A percentile compares a stretch with the other conserved stretches of the same genome.
These are phyloP conservation scores for Rhizoclosmatium sp. DNA, from an alignment of 192 early-diverging fungal genomes.

Conservation along the genomic window DNA sequence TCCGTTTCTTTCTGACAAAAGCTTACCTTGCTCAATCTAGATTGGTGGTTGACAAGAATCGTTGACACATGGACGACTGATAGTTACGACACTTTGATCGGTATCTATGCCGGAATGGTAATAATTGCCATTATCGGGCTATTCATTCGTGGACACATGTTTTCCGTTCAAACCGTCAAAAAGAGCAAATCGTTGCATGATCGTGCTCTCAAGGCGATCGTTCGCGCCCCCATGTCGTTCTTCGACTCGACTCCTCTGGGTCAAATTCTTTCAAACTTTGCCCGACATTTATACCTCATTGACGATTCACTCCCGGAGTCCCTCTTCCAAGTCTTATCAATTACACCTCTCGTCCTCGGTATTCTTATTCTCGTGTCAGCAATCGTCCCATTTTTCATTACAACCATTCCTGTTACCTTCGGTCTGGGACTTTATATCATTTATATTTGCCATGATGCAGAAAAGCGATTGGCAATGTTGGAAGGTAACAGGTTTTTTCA, in stretches of 20 bases:
- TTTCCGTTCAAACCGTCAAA: constrained; percentile 54
- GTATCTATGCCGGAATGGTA: constrained; percentile 66
- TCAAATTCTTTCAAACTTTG: constrained; percentile 62
- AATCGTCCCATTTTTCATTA: constrained; percentile 71
- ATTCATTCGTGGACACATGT: constrained; percentile 60
- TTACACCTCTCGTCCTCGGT: constrained; percentile 60
- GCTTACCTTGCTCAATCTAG: constrained; percentile 15
- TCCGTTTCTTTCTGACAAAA: not conserved
- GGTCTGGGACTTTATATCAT: constrained; percentile 39
- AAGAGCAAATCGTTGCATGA: constrained; percentile 68
- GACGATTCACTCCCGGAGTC: constrained; percentile 63
- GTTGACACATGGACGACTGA: constrained; percentile 1
- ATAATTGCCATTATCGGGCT: constrained; percentile 61
- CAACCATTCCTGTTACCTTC: constrained; percentile 51
- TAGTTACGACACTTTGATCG: constrained; percentile 56
- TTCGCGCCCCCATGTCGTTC: constrained; percentile 66
- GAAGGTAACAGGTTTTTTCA: constrained; percentile 52
- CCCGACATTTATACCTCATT: constrained; percentile 60
- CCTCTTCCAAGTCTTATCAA: constrained; percentile 59
- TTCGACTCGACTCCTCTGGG: constrained; percentile 68
- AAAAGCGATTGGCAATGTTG: constrained; percentile 63
- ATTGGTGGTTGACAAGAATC: constrained; percentile 43
- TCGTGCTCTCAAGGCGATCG: constrained; percentile 36
- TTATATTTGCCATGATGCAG: constrained; percentile 47
- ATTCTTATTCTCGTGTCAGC: constrained; percentile 65